These are phyloP conservation scores for Vaccinium corymbosum DNA, from an alignment of 148 eudicot genomes.

Conservation along the genomic window DNA sequence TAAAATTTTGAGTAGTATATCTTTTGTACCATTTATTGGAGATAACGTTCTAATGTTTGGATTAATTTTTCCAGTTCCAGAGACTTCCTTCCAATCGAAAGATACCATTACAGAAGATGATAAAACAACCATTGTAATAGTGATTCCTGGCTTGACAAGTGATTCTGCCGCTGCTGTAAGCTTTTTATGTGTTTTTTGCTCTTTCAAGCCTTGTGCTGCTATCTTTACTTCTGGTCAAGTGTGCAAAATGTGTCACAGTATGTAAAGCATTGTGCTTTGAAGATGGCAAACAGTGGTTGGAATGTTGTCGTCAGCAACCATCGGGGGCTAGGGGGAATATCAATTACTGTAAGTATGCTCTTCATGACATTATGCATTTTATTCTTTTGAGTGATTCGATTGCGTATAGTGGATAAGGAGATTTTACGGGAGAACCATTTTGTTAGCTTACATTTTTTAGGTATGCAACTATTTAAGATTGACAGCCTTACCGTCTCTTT, in stretches of 20 bases:
- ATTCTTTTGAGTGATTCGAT: not conserved
- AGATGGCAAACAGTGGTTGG: constrained; percentile 76
- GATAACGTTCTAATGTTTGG: constrained; percentile 4
- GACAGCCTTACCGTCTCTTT: not conserved
- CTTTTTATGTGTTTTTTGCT: constrained; percentile 10
- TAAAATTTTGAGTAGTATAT: not conserved
- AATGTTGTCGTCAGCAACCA: constrained; percentile 92
- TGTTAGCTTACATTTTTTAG: not conserved
- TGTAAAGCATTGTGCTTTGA: constrained; percentile 64
- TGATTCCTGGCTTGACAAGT: constrained; percentile 91
- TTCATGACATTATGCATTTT: not conserved
- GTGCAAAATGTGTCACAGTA: constrained; percentile 47
- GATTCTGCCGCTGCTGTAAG: constrained; percentile 76
- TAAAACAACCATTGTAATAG: constrained; percentile 58
- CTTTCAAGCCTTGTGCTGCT: constrained; percentile 1
- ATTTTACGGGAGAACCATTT: not conserved
- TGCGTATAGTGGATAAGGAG: not conserved
- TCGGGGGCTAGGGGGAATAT: constrained; percentile 94
- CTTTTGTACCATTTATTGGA: not conserved
- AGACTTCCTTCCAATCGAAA: constrained; percentile 31
- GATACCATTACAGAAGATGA: constrained; percentile 40
- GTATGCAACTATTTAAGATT: constrained; percentile 1
- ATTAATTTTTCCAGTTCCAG: constrained; percentile 32
- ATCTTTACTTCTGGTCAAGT: not conserved
- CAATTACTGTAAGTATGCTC: constrained; percentile 70